Conservation (phyloP, 176 grass and related monocot genomes). For the Panicum miliaceum region DNA sequence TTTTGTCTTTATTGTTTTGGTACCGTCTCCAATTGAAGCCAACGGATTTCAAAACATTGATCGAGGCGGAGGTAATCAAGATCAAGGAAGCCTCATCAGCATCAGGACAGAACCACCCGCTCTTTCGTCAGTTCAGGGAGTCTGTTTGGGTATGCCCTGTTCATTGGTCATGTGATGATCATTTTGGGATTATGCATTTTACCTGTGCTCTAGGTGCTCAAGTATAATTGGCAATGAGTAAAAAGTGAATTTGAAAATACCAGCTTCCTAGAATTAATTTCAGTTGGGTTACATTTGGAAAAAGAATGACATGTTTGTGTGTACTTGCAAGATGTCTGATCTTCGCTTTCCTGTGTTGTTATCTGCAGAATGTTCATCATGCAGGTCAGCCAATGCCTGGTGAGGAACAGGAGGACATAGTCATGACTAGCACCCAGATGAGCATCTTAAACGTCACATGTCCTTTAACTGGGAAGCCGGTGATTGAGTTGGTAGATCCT, state of each 20-base stretch:
- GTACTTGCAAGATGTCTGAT: neutral
- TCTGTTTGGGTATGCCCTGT: conserved; percentile 73
- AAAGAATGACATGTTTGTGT: neutral
- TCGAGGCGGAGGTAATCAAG: conserved; percentile 64
- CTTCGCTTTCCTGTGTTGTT: conserved; percentile 2
- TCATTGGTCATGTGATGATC: neutral
- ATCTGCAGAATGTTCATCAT: conserved; percentile 84
- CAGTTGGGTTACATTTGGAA: neutral
- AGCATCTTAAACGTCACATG: conserved; percentile 65
- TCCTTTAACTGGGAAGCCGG: conserved; percentile 80
- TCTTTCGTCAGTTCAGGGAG: conserved; percentile 77
- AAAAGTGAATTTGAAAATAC: neutral
- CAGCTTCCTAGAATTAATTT: conserved; percentile 4
- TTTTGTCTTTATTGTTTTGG: conserved; percentile 27
- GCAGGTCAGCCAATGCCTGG: conserved; percentile 85
- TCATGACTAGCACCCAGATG: conserved; percentile 84
- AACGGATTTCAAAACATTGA: conserved; percentile 69
- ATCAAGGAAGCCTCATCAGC: conserved; percentile 48
- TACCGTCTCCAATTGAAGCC: conserved; percentile 37
- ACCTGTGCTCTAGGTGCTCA: neutral
- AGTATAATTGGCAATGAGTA: neutral
- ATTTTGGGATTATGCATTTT: conserved; percentile 18
- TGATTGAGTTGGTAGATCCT: conserved; percentile 68
- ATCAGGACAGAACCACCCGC: conserved; percentile 55
- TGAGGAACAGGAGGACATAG: conserved; percentile 93